Conservation (phyloP, 352 stramenopile genomes). For the Pythium dissotocum region DNA sequence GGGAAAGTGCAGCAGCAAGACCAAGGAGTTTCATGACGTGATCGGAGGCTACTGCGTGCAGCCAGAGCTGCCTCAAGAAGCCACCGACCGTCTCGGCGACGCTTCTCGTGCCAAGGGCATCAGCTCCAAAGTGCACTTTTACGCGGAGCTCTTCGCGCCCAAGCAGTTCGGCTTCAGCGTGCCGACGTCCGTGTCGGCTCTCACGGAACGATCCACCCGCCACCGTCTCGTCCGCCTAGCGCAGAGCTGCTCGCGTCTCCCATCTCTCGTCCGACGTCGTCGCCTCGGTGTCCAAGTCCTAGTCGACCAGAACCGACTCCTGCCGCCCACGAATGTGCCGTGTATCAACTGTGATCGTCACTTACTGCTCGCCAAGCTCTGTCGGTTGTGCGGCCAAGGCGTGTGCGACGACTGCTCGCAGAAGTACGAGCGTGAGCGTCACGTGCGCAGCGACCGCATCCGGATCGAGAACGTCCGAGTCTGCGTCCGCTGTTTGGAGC, state of each 20-base stretch:
- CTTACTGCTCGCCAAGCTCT: constrained; percentile 50
- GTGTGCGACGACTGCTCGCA: constrained; percentile 54
- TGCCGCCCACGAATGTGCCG: constrained; percentile 45
- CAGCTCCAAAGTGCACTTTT: constrained; percentile 28
- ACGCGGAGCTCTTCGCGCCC: constrained; percentile 29
- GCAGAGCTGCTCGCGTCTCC: constrained; percentile 30
- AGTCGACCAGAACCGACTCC: constrained; percentile 39
- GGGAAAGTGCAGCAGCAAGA: constrained; percentile 17
- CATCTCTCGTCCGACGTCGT: constrained; percentile 50
- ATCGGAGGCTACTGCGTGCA: constrained; percentile 28
- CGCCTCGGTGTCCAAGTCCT: constrained; percentile 61
- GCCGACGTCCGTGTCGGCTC: neutral
- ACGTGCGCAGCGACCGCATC: constrained; percentile 8
- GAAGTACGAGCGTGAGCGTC: constrained; percentile 37
- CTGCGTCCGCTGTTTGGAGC: constrained; percentile 53
- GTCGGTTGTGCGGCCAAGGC: constrained; percentile 58
- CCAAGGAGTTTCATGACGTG: constrained; percentile 27
- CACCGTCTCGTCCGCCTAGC: constrained; percentile 23
- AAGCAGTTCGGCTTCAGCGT: constrained; percentile 24
- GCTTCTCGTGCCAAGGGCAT: too few relatives aligned
- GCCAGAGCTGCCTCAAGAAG: constrained; percentile 9
- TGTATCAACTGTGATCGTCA: constrained; percentile 63
- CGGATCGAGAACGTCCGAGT: constrained; percentile 40
- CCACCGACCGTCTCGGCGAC: neutral
- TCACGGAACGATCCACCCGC: constrained; percentile 18